Evolutionary conservation across 495 filamentous ascomycete species (phyloP).

Genomic region (Extremus antarcticus): DNA sequence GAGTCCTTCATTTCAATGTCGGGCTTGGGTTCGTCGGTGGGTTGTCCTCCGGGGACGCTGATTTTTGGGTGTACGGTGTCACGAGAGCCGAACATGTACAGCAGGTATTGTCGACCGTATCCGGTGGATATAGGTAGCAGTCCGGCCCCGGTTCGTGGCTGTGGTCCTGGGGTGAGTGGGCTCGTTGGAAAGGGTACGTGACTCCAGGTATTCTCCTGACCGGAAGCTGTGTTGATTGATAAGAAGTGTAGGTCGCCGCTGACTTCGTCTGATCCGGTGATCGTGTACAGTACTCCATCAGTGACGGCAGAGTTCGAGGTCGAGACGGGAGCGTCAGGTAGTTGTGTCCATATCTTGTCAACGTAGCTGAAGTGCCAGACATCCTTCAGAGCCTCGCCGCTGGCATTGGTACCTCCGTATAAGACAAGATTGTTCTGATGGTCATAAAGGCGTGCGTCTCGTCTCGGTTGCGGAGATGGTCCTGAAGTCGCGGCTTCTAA

Average conservation of each 20-base stretch:
- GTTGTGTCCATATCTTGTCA: conserved; percentile 34
- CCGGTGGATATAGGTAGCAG: conserved; percentile 40
- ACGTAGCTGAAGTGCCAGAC: conserved; percentile 39
- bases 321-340: conserved; percentile 31
- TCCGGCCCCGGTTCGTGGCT: conserved; percentile 34
- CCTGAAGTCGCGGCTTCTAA: conserved; percentile 21
- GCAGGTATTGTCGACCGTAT: conserved; percentile 40
- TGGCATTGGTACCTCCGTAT: conserved; percentile 31
- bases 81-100: conserved; percentile 40
- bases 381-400: conserved; percentile 25
- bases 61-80: neutral
- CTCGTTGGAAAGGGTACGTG: conserved; percentile 38
- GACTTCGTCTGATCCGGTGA: conserved; percentile 28
- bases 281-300: conserved; percentile 36
- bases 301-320: conserved; percentile 32
- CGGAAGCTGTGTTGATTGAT: conserved; percentile 24
- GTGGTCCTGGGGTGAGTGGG: conserved; percentile 37
- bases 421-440: conserved; percentile 34
- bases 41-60: neutral
- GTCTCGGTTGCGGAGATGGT: conserved; percentile 5
- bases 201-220: conserved; percentile 34
- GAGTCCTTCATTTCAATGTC: neutral
- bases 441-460: conserved; percentile 7
- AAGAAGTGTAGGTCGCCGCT: conserved; percentile 37
- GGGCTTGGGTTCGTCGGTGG: neutral